Conservation (phyloP, 352 stramenopile species). For the Phytophthora litchii region DNA sequence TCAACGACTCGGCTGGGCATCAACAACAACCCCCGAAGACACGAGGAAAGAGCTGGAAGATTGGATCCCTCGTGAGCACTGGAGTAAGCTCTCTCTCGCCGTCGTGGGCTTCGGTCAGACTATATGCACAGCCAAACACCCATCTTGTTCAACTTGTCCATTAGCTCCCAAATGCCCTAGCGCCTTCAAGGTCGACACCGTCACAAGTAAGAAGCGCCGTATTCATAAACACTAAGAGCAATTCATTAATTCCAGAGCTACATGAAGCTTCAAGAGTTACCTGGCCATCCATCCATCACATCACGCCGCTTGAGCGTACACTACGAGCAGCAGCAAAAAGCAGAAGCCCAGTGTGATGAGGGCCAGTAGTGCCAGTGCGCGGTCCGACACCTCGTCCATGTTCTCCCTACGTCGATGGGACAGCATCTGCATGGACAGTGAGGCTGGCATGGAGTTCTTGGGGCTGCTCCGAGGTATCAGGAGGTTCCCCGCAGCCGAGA, state of each 20-base stretch:
- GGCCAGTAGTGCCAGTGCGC: constrained; percentile 41
- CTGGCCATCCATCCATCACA: too few species aligned
- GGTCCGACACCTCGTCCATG: constrained; percentile 41
- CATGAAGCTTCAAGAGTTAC: too few species aligned
- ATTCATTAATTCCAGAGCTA: constrained; percentile 29
- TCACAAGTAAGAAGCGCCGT: constrained; percentile 11
- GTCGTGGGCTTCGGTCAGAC: constrained; percentile 82
- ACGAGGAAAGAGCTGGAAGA: constrained; percentile 61
- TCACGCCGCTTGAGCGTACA: constrained; percentile 37
- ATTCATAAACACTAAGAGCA: constrained; percentile 11
- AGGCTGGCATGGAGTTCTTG: constrained; percentile 22
- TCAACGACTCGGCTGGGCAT: constrained; percentile 64
- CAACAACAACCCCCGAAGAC: constrained; percentile 35
- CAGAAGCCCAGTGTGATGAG: constrained; percentile 39
- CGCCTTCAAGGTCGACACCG: constrained; percentile 32
- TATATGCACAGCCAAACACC: constrained; percentile 58
- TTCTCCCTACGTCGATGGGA: constrained; percentile 25
- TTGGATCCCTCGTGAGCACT: constrained; percentile 68
- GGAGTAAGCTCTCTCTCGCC: constrained; percentile 60
- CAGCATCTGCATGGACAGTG: constrained; percentile 30
- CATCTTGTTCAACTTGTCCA: constrained; percentile 62
- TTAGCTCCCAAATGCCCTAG: constrained; percentile 61
- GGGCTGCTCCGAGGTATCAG: constrained; percentile 13
- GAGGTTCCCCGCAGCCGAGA: constrained; percentile 27
- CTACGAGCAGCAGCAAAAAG: constrained; percentile 39